Base-by-base conservation (phyloP, 2,329 filamentous ascomycete species). In the Colletotrichum sp. region DNA sequence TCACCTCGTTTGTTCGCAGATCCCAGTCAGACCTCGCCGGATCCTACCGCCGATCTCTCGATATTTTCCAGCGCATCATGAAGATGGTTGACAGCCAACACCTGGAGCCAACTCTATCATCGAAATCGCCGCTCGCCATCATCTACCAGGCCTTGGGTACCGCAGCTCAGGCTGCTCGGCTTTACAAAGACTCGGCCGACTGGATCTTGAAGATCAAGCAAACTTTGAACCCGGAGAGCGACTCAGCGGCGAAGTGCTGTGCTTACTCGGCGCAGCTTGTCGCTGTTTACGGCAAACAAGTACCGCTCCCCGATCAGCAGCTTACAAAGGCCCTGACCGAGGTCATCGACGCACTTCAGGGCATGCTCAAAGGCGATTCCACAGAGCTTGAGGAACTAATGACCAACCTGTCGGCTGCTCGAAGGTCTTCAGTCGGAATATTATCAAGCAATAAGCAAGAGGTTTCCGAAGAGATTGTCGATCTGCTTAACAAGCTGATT, bases 381-480 rank as follows among this genome's bases (percentile, higher is more conserved):
- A 82, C 85, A 1, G 92, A 93, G 75, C 86, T 94, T 34, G 91
- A 93, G 60, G 91, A 93, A 69, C 86, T 94, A 1, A 83, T 94
- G 28, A 85, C 86, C 9, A 90, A 90, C 76, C 84, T 93, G 7
- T 91, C 89, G 39, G 83, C 87, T 4, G 87, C 90, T 21, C 87
- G 92, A 76, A 90, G 90, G 77, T 88, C 89, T 6, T 88, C 88
- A 2, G 88, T 92, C 67, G 87, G 86, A 3, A 76, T 90, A 7
- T 81, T 93, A 52, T 65, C 69, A 34, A 34, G 36, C 10, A 68
- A 74, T 26, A 28, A 36, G 34, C 16, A 30, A 30, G 66, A 71
- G 60, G 59, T 59, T 78, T 21, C 65, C 76, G 28, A 21, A 81
- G 68, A 71, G 79, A 81, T 75, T 5, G 78, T 80, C 34, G 79